Conservation (phyloP, 2,329 filamentous ascomycete species). For the Diaporthe destruens region DNA sequence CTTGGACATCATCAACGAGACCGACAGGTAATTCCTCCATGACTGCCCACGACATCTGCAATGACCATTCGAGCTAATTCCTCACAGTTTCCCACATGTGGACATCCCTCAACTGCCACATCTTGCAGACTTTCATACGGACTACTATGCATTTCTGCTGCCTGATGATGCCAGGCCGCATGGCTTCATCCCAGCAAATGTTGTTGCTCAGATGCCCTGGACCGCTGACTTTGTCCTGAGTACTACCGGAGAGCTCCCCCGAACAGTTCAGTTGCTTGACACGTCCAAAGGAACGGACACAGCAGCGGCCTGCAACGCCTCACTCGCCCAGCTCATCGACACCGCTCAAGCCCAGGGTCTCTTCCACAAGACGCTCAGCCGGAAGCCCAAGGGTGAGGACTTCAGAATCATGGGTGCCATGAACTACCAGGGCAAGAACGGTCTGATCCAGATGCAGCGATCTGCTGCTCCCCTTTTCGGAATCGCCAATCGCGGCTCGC, state of each 20-base stretch:
- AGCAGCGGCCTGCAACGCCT: slow-evolving; percentile 50
- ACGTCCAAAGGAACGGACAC: slow-evolving; percentile 47
- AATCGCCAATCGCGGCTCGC: slow-evolving; percentile 70
- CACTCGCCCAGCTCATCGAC: slow-evolving; percentile 57
- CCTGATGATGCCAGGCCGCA: slow-evolving; percentile 60
- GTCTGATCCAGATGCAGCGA: slow-evolving; percentile 50
- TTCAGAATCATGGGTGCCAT: slow-evolving; percentile 50
- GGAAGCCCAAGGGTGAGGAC: slow-evolving; percentile 51
- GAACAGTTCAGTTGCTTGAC: slow-evolving; percentile 50
- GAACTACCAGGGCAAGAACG: slow-evolving; percentile 38
- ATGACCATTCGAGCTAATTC: not conserved
- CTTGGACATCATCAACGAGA: slow-evolving; percentile 39
- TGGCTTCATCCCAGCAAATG: slow-evolving; percentile 62
- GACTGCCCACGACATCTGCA: not conserved
- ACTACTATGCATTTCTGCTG: slow-evolving; percentile 59
- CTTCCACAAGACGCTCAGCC: slow-evolving; percentile 52
- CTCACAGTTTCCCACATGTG: slow-evolving; percentile 60
- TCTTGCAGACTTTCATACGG: slow-evolving; percentile 45
- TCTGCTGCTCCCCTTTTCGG: slow-evolving; percentile 70
- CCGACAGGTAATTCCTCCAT: slow-evolving; percentile 35
- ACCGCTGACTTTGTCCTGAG: slow-evolving; percentile 52
- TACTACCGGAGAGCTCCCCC: slow-evolving; percentile 46
- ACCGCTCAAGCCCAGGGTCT: slow-evolving; percentile 52
- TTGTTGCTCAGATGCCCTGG: slow-evolving; percentile 61
- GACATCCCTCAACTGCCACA: slow-evolving; percentile 52